phyloP scores from a whole-genome alignment of 805 yeast genomes.

The Lipomyces oligophaga region DNA sequence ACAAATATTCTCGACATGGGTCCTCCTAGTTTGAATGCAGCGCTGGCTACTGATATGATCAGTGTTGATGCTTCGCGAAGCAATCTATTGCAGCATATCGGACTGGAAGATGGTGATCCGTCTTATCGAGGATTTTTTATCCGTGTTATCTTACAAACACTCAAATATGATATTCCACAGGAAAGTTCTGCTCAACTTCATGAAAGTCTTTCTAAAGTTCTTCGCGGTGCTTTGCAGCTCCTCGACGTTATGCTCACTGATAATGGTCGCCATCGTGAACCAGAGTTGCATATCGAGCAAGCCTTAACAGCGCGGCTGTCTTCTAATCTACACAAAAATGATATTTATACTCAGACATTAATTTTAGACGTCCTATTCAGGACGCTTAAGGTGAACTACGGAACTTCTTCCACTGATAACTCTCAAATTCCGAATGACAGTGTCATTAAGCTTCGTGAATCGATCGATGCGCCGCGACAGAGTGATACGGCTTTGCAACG shows the following conservation, averaged over 20 bases:
- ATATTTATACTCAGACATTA: conserved; percentile 26
- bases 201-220: conserved; percentile 25
- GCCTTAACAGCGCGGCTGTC: conserved; percentile 25
- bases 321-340: conserved; percentile 20
- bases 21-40: conserved; percentile 41
- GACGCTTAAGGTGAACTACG: conserved; percentile 27
- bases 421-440: conserved; percentile 21
- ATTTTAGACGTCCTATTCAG: conserved; percentile 25
- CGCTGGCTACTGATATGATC: conserved; percentile 56
- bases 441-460: conserved; percentile 26
- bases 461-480: conserved; percentile 10
- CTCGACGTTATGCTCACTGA: conserved; percentile 23
- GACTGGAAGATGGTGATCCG: conserved; percentile 29
- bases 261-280: conserved; percentile 13
- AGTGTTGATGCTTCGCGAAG: conserved; percentile 28
- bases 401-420: conserved; percentile 14
- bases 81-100: conserved; percentile 26
- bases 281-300: conserved; percentile 26
- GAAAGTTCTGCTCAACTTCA: conserved; percentile 27
- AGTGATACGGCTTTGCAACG: conserved; percentile 9
- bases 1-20: conserved; percentile 51
- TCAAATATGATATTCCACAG: conserved; percentile 24
- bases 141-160: conserved; percentile 25
- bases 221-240: conserved; percentile 27
- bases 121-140: conserved; percentile 28